Evolutionary conservation across 805 yeast genomes (phyloP).

Genomic region (Yamadazyma kitorensis): DNA sequence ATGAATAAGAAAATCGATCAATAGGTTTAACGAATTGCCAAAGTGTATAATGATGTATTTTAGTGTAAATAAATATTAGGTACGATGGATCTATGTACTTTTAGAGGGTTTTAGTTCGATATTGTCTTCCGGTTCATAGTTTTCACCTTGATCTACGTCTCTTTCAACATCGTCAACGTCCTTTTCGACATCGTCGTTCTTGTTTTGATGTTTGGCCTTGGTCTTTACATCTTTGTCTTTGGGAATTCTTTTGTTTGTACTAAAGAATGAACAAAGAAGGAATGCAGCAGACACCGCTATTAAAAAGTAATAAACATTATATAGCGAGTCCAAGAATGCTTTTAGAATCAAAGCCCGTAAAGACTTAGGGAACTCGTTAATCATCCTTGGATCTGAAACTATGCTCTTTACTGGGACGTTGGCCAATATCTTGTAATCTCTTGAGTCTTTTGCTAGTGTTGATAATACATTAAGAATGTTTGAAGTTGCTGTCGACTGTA

Average conservation of each 20-base stretch:
- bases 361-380: constrained; percentile 22
- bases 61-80: constrained; percentile 2
- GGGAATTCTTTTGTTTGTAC: constrained; percentile 44
- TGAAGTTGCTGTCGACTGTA: constrained; percentile 18
- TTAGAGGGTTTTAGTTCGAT: too few relatives aligned
- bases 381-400: constrained; percentile 25
- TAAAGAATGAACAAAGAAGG: constrained; percentile 30
- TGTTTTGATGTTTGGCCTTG: background rate
- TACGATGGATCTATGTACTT: too few relatives aligned
- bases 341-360: constrained; percentile 22
- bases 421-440: constrained; percentile 14
- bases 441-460: constrained; percentile 9
- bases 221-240: constrained; percentile 20
- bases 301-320: constrained; percentile 39
- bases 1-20: constrained; percentile 38
- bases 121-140: background rate
- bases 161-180: background rate
- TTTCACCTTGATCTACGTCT: background rate
- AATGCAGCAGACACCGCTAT: constrained; percentile 34
- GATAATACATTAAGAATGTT: constrained; percentile 14
- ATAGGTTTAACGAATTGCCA: too few relatives aligned
- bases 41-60: constrained; percentile 4
- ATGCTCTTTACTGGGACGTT: constrained; percentile 14
- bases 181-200: background rate
- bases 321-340: constrained; percentile 36